Evolutionary conservation across 1,284 basidiomycete species (phyloP), one percentile per base, ranked within the genome.

Genomic region (Ceraceosorus guamensis): DNA sequence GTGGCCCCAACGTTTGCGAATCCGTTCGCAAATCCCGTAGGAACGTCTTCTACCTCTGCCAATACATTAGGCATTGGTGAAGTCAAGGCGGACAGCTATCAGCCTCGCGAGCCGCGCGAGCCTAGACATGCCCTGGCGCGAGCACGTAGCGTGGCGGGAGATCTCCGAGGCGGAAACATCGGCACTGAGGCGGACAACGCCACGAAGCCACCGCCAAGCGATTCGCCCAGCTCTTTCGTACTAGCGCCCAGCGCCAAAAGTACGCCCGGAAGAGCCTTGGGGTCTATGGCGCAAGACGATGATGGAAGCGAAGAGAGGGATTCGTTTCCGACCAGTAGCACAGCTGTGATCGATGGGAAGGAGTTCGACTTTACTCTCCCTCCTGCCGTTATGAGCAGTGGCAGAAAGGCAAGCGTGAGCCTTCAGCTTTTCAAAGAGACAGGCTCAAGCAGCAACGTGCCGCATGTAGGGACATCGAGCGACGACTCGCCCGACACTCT

Each of bases 401-500:
- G 69, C 41, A 61, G 69, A n/a, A 71, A 71, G 39, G 69, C 69
- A 24, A 66, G 63, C 46, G 69, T 71, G 35, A 66, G 63, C 51
- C 57, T 71, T 8, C 69, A 71, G 30, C 57, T 71, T n/a, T 71
- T 71, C 62, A 70, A 69, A 46, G 67, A 70, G 56, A 67, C 68
- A 11, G 48, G 33, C 44, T 41, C 39, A 1, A 24, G 24, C 24
- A 24, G 24, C 24, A 24, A 24, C 24, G 24, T 24, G 2, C 24
- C 24, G 2, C 24, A 24, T 24, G 24, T 24, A 3, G 24, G 24
- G 24, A 24, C 24, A 2, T 24, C 24, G 24, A 24, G 24, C 24
- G 24, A 24, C 24, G 24, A 24, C 24, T 24, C 24, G 24, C 24
- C 24, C 3, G 24, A 24, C 24, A 24, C 24, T 24, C 24, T 24